These are phyloP conservation scores for Eimeria sp. DNA, from an alignment of 169 alveolate species.

Conservation along the genomic window DNA sequence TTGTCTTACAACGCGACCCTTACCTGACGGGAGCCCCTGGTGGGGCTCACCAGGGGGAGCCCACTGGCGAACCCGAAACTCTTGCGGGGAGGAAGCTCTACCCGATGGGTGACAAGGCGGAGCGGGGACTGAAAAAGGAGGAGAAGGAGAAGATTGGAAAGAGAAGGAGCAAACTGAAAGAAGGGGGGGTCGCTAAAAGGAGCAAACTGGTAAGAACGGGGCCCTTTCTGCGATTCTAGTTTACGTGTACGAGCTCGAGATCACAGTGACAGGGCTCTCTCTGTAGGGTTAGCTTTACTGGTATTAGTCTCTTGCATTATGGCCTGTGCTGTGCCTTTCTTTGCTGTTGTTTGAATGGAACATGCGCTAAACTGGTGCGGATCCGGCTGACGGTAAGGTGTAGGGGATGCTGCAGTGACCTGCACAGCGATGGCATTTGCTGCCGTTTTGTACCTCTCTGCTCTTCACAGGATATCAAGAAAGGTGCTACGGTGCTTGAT, in stretches of 20 bases:
- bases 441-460: background rate
- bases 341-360: background rate
- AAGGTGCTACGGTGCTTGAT: slow-evolving; percentile 92
- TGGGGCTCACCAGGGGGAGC: slow-evolving; percentile 87
- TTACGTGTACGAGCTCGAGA: background rate
- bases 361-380: background rate
- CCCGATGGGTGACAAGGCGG: slow-evolving; percentile 97
- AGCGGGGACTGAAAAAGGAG: slow-evolving; percentile 82
- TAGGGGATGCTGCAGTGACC: background rate
- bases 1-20: slow-evolving; percentile 86
- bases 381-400: background rate
- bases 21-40: slow-evolving; percentile 80
- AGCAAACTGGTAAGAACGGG: slow-evolving; percentile 26
- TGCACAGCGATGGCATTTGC: background rate
- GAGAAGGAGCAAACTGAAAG: slow-evolving; percentile 74
- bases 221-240: background rate
- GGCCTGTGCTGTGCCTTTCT: background rate
- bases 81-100: slow-evolving; percentile 94
- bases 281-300: background rate
- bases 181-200: slow-evolving; percentile 83
- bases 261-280: background rate
- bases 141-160: slow-evolving; percentile 83
- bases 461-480: slow-evolving; percentile 85
- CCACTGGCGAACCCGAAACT: slow-evolving; percentile 99
- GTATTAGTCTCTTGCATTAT: background rate